Conservation (phyloP, 768 basidiomycete genomes). For the Boletus rex-veris region DNA sequence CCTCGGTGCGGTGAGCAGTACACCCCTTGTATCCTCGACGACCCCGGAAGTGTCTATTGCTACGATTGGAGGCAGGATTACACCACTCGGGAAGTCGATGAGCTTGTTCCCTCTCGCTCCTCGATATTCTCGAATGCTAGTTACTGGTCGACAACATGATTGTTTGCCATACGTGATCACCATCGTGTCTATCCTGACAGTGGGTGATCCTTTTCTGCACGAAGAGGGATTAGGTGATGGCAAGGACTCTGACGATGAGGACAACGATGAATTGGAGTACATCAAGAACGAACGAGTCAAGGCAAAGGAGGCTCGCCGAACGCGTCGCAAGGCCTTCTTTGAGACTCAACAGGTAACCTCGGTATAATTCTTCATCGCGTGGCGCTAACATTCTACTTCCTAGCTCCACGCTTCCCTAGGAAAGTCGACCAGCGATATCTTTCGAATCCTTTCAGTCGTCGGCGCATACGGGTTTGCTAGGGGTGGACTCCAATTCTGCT, state of each 20-base stretch:
- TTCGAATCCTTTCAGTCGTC: slow-evolving; percentile 87
- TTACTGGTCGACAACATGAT: slow-evolving; percentile 79
- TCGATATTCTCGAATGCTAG: slow-evolving; percentile 93
- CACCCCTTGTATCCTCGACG: slow-evolving; percentile 22
- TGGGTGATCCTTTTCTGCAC: slow-evolving; percentile 93
- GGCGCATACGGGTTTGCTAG: slow-evolving; percentile 95
- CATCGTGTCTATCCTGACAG: slow-evolving; percentile 86
- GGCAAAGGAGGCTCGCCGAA: slow-evolving; percentile 55
- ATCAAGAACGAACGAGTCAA: slow-evolving; percentile 45
- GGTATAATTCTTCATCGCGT: neutral
- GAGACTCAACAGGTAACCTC: slow-evolving; percentile 68
- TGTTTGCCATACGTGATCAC: slow-evolving; percentile 90
- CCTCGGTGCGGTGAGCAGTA: slow-evolving; percentile 72
- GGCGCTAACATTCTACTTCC: neutral
- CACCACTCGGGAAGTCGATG: slow-evolving; percentile 90
- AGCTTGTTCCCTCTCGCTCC: slow-evolving; percentile 91
- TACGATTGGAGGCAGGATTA: slow-evolving; percentile 62
- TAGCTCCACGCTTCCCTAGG: slow-evolving; percentile 82
- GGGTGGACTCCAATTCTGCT: slow-evolving; percentile 76
- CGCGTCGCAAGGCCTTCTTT: slow-evolving; percentile 76
- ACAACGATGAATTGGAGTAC: slow-evolving; percentile 38
- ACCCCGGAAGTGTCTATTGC: slow-evolving; percentile 12
- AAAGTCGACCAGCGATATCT: slow-evolving; percentile 75
- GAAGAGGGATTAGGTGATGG: slow-evolving; percentile 62
- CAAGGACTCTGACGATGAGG: slow-evolving; percentile 39